Base-by-base conservation (phyloP, 2,329 filamentous ascomycete species). In the Shiraia bambusicola region DNA sequence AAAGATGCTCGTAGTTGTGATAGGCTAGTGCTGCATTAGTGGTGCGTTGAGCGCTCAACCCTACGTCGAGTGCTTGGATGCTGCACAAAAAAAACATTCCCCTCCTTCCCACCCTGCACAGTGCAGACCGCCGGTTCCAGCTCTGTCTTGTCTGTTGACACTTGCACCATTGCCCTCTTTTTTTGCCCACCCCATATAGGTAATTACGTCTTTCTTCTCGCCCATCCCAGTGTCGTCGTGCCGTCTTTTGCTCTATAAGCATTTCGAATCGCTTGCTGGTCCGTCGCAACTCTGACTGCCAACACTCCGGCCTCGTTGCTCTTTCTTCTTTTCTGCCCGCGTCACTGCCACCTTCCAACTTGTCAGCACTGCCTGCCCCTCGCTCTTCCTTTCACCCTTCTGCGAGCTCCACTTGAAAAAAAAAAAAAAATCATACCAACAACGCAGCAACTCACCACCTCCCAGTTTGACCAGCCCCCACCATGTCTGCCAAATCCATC, bases 401-500 rank as follows among this genome's bases (percentile, higher is more conserved):
- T 39, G 46, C 44, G 45, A 45, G 35, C 51, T 41, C 24, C 47
- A 30, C 38, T 8, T n/a, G n/a, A n/a, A n/a, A n/a, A 22, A 22
- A 8, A 8, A 22, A 22, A 22, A 22, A 22, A 22, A 30, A 19
- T 34, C 40, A 47, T 35, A 25, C 31, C 26, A n/a, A 40, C 28
- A 34, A 40, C 28, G 34, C 24, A 38, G 50, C 25, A 44, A 55
- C 63, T 65, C 58, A 64, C 57, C 45, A 46, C 17, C 37, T 34
- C 42, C 19, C 51, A 55, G 55, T 47, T 40, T 49, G 49, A 52
- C 50, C 46, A 49, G 37, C 54, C 48, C 49, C 46, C 73, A 81
- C 67, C 67, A 94, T 94, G 89, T 90, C 88, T 72, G 88, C 93
- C 75, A 98, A 98, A 79, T 87, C 92, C 60, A 97, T 98, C 71